phyloP scores from a whole-genome alignment of 495 filamentous ascomycete species.

The Evernia prunastri region DNA sequence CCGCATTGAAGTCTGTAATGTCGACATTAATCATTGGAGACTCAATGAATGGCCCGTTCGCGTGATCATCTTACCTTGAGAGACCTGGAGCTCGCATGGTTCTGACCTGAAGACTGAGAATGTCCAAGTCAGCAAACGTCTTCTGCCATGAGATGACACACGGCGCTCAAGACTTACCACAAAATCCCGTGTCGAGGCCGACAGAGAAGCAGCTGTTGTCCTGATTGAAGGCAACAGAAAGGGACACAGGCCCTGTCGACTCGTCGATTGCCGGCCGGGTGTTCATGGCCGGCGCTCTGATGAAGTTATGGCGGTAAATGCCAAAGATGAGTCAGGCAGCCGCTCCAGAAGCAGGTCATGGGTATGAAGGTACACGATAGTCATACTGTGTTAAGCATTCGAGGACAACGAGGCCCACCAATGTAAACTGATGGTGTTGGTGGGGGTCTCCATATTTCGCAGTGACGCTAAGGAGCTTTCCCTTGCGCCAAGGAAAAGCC shows the following conservation, averaged over 20 bases:
- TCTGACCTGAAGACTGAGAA: slow-evolving; percentile 66
- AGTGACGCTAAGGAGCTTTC: slow-evolving; percentile 4
- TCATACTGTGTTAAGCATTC: slow-evolving; percentile 5
- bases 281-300: slow-evolving; percentile 59
- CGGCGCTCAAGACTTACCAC: slow-evolving; percentile 51
- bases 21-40: background rate
- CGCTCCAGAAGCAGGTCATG: background rate
- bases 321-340: slow-evolving; percentile 1
- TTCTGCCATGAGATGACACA: slow-evolving; percentile 10
- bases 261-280: slow-evolving; percentile 79
- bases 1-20: slow-evolving; percentile 69
- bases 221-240: slow-evolving; percentile 81
- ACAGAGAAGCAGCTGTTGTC: slow-evolving; percentile 85
- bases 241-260: slow-evolving; percentile 63
- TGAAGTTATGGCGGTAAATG: slow-evolving; percentile 15
- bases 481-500: slow-evolving; percentile 15
- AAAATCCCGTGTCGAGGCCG: slow-evolving; percentile 79
- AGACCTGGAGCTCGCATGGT: slow-evolving; percentile 66
- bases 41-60: background rate
- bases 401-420: background rate
- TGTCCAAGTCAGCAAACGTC: slow-evolving; percentile 4
- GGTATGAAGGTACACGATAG: background rate
- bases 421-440: slow-evolving; percentile 10
- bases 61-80: slow-evolving; percentile 45
- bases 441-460: background rate